phyloP scores from a whole-genome alignment of 169 alveolate species.

The Plasmodium vinckei region DNA sequence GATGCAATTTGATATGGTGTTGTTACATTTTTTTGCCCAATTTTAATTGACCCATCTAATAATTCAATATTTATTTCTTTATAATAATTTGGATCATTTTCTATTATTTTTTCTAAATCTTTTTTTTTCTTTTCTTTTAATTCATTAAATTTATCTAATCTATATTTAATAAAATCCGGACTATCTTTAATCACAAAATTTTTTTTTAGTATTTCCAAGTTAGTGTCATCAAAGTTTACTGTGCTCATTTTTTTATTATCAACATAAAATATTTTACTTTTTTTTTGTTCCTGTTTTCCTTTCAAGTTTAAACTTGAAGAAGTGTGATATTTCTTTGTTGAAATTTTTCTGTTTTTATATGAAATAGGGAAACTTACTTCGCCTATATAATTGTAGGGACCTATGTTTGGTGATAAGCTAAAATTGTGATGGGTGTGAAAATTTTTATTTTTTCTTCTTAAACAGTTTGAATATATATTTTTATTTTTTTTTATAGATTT shows the following conservation, averaged over 20 bases:
- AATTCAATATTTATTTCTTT: slow-evolving; percentile 90
- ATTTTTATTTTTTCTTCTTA: background rate
- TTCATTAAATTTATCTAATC: slow-evolving; percentile 41
- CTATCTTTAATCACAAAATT: slow-evolving; percentile 7
- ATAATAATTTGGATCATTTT: slow-evolving; percentile 78
- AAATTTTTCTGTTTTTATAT: no score
- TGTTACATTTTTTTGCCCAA: slow-evolving; percentile 92
- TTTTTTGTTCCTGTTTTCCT: no score
- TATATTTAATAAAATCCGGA: slow-evolving; percentile 38
- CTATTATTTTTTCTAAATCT: slow-evolving; percentile 63
- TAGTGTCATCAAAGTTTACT: background rate
- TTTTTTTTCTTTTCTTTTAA: slow-evolving; percentile 74
- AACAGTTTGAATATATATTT: background rate
- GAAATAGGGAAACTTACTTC: background rate
- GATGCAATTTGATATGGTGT: slow-evolving; percentile 94
- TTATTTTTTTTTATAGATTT: background rate
- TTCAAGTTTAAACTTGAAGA: no score
- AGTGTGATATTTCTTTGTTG: no score
- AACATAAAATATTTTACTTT: background rate
- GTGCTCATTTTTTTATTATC: background rate
- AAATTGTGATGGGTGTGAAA: background rate
- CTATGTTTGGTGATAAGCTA: background rate
- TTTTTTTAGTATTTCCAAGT: slow-evolving; percentile 11
- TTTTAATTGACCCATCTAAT: slow-evolving; percentile 91
- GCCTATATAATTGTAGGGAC: background rate